Base-by-base conservation (phyloP, 345 rosid genomes). In the Sisymbrium altissimum region DNA sequence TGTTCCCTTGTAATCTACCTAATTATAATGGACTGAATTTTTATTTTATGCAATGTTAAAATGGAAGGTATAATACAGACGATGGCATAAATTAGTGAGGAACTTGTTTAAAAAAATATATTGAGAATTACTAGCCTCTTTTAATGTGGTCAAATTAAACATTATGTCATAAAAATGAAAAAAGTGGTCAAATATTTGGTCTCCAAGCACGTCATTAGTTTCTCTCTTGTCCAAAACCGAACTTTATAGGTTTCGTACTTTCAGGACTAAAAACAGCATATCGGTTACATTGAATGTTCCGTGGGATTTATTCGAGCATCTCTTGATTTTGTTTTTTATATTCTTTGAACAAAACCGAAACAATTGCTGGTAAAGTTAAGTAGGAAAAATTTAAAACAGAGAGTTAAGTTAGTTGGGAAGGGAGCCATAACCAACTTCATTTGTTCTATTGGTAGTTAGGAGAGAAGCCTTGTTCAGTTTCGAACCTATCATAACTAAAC, bases 301-400 rank as follows among this genome's bases (percentile, higher is more conserved):
- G 15, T 58, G 35, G 18, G 7, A 11, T 56, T 45, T 46, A 9
- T 57, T 56, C 3, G 29, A 38, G 55, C 15, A 66, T 65, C 29
- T 30, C 36, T 66, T 17, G 11, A 1, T 57, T 8, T 57, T 23
- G n/a, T 66, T n/a, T 46, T 29, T n/a, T 19, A 11, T 23, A 25
- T 23, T 29, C 14, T 8, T 48, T 18, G 32, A 57, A 27, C 54
- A 50, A 29, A 61, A 53, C 7, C 23, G 36, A 61, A 41, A 25
- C 14, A 61, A 62, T 54, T 70, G 70, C 53, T 63, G 80, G 80
- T 76, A 62, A 69, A 54, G 71, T 76, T 70, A 35, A 76, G 80
- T 76, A 70, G 53, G 80, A 76, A 76, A 40, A 9, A 40, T 6
- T 15, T 14, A 49, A 40, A 53, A 40, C 23, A 30, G 15, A 55